Percentiles rank a stretch among this genome's conserved stretches.
phyloP scores from a whole-genome alignment of 2,329 filamentous ascomycete species.

The Berkeleyomyces rouxiae region DNA sequence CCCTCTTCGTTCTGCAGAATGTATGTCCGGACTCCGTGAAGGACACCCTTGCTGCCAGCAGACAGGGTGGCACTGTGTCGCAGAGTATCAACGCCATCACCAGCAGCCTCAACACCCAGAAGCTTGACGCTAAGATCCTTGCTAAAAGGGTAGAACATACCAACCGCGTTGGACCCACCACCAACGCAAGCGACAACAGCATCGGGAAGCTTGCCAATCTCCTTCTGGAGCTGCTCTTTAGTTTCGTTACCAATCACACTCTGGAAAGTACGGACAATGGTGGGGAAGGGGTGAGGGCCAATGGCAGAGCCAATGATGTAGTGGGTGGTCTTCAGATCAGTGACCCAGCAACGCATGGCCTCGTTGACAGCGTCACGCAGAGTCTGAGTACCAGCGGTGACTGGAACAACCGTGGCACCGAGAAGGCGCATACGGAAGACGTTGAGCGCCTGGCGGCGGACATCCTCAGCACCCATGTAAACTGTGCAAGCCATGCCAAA shows the following conservation, averaged over 20 bases:
- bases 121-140: constrained; percentile 73
- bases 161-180: constrained; percentile 83
- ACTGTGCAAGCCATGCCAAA: constrained; percentile 97
- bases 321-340: constrained; percentile 81
- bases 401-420: constrained; percentile 79
- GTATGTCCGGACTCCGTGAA: constrained; percentile 93
- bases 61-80: constrained; percentile 79
- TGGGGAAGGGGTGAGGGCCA: constrained; percentile 93
- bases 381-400: constrained; percentile 75
- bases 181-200: constrained; percentile 94
- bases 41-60: constrained; percentile 74
- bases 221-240: constrained; percentile 73
- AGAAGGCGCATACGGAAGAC: constrained; percentile 97
- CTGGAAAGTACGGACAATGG: constrained; percentile 94
- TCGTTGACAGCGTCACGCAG: constrained; percentile 87
- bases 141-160: constrained; percentile 97
- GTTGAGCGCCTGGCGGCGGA: constrained; percentile 87
- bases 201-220: constrained; percentile 78
- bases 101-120: constrained; percentile 85
- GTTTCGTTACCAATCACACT: constrained; percentile 92
- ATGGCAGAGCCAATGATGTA: constrained; percentile 98
- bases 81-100: constrained; percentile 73
- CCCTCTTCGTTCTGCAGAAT: constrained; percentile 84
- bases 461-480: constrained; percentile 91
- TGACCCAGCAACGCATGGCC: constrained; percentile 85